Conservation (phyloP, 202 grass and related monocot genomes). For the Brachypodium distachyon region DNA sequence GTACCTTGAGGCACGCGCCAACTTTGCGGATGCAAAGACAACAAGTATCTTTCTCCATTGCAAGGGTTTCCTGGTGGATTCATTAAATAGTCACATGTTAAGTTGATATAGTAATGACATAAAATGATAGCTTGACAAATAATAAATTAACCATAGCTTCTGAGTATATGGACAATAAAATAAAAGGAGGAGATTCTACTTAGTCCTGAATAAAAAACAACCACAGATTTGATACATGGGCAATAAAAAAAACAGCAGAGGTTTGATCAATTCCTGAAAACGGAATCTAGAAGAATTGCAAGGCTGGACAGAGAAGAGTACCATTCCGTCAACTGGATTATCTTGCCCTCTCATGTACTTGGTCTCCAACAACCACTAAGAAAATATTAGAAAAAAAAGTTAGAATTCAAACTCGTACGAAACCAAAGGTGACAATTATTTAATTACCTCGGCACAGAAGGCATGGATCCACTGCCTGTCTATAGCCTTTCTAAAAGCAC, state of each 20-base stretch:
- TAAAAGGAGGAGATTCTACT: neutral
- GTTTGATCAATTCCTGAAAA: neutral
- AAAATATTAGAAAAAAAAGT: constrained; percentile 21
- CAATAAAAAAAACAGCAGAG: neutral
- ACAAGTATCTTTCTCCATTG: constrained; percentile 63
- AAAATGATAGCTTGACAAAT: constrained; percentile 13
- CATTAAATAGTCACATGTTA: constrained; percentile 19
- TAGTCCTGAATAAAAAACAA: constrained; percentile 3
- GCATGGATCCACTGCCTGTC: constrained; percentile 89
- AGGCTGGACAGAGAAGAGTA: constrained; percentile 24
- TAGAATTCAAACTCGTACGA: neutral
- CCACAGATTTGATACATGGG: neutral
- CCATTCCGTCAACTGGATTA: constrained; percentile 77
- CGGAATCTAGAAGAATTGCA: neutral
- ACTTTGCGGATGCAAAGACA: constrained; percentile 53
- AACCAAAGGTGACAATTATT: constrained; percentile 3
- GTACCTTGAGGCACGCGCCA: constrained; percentile 79
- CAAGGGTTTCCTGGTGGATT: constrained; percentile 65
- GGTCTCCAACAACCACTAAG: constrained; percentile 79
- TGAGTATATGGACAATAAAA: neutral
- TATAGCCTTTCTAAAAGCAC: constrained; percentile 84
- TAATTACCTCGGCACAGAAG: constrained; percentile 96
- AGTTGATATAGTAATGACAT: constrained; percentile 11
- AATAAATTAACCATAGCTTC: neutral
- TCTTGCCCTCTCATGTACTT: constrained; percentile 79